A percentile compares a stretch with the other conserved stretches of the same genome.
phyloP scores from a whole-genome alignment of 2,329 filamentous ascomycete genomes.

The Fusarium compactum region DNA sequence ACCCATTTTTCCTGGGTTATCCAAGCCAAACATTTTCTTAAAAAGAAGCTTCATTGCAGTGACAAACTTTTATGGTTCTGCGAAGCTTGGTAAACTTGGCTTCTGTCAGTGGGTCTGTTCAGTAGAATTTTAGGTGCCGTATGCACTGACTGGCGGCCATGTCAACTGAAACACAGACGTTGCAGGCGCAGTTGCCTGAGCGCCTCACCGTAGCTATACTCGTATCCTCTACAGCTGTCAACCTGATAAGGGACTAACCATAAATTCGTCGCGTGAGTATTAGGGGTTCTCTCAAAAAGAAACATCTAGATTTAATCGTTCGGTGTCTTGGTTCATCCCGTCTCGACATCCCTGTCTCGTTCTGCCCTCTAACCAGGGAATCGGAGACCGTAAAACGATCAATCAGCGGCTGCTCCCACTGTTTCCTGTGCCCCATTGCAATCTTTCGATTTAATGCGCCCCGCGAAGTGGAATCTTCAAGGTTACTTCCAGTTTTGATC shows the following conservation, averaged over 20 bases:
- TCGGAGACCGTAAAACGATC: neutral
- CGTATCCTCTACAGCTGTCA: neutral
- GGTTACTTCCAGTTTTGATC: neutral
- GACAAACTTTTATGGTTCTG: slow-evolving; percentile 1
- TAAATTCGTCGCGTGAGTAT: neutral
- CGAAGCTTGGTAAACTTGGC: neutral
- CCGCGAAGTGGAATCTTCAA: neutral
- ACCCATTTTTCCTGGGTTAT: neutral
- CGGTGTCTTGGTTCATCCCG: slow-evolving; percentile 4
- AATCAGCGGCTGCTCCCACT: neutral
- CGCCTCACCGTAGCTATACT: neutral
- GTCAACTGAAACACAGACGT: slow-evolving; percentile 6
- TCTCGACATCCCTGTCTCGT: neutral
- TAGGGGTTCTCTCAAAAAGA: neutral
- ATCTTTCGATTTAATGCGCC: neutral
- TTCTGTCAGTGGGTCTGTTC: neutral
- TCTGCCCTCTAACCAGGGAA: neutral
- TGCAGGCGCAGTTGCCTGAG: neutral
- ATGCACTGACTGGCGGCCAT: neutral
- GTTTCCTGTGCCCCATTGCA: neutral
- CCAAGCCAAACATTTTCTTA: neutral
- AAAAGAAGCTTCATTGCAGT: slow-evolving; percentile 35
- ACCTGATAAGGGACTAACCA: neutral
- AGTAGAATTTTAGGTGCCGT: neutral
- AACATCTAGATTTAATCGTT: neutral